A percentile compares a stretch with the other conserved stretches of the same genome.
Evolutionary conservation across 305 asterid species (phyloP).

Genomic region (Lippia alba): DNA sequence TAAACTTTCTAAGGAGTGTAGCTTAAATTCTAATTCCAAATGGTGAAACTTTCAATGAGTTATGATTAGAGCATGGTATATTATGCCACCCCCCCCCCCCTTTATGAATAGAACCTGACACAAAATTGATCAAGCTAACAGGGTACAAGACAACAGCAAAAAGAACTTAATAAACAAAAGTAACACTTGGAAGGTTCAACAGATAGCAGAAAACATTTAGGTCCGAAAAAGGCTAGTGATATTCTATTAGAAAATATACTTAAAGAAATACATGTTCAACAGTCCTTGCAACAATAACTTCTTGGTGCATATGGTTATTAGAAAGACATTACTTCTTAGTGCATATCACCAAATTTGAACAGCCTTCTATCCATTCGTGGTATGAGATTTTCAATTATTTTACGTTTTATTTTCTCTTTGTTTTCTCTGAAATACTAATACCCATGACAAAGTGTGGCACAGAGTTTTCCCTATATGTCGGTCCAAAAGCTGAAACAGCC

Average conservation of each 20-base stretch:
- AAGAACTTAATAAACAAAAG: constrained; percentile 7
- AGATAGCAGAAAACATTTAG: constrained; percentile 4
- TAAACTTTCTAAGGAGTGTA: constrained; percentile 4
- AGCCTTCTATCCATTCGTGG: constrained; percentile 6
- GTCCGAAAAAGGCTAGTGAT: constrained; percentile 6
- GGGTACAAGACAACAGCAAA: neutral
- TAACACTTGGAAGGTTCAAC: constrained; percentile 10
- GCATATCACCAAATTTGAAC: neutral
- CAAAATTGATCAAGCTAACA: constrained; percentile 19
- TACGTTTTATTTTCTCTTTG: neutral
- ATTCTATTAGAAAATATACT: constrained; percentile 4
- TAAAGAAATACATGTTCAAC: neutral
- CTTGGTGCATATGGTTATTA: neutral
- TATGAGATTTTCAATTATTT: neutral
- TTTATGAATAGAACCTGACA: neutral
- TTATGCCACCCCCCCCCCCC: neutral
- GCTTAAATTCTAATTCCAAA: neutral
- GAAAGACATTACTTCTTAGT: constrained; percentile 7
- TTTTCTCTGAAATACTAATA: neutral
- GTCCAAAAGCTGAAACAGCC: neutral
- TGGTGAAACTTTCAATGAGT: neutral
- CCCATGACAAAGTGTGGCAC: neutral
- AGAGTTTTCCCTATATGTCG: neutral
- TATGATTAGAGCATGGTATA: constrained; percentile 1
- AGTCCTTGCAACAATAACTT: neutral